Conservation (phyloP, 305 asterid species). For the Euphrasia arctica region DNA sequence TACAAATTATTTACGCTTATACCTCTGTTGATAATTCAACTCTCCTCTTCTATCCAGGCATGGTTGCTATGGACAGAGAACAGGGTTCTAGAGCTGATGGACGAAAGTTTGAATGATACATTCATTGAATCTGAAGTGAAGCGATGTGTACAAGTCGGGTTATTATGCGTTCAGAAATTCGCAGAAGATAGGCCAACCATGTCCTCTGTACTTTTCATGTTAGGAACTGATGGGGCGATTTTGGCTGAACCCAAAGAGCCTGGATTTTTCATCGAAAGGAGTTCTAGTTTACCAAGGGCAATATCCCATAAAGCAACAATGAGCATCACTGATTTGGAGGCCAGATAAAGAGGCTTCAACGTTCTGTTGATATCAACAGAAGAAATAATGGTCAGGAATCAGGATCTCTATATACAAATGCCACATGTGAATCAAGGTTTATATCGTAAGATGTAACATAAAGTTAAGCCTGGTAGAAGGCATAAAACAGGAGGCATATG, state of each 20-base stretch:
- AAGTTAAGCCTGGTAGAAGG: constrained; percentile 5
- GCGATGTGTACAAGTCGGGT: constrained; percentile 33
- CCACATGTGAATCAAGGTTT: constrained; percentile 33
- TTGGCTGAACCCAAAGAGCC: constrained; percentile 40
- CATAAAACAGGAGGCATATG: constrained; percentile 22
- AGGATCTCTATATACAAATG: constrained; percentile 43
- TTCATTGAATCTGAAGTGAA: constrained; percentile 21
- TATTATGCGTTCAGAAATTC: constrained; percentile 33
- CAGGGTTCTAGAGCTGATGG: neutral
- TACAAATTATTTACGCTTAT: neutral
- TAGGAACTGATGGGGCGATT: constrained; percentile 29
- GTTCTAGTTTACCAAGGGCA: neutral
- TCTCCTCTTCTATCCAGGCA: neutral
- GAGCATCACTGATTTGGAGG: constrained; percentile 34
- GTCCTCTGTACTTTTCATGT: constrained; percentile 37
- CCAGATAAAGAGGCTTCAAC: constrained; percentile 26
- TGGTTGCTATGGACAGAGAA: constrained; percentile 30
- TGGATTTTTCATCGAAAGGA: constrained; percentile 30
- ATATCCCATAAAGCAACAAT: constrained; percentile 7
- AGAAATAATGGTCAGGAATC: too few relatives aligned
- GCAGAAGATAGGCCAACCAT: constrained; percentile 33
- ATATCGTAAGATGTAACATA: too few relatives aligned
- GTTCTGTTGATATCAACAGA: too few relatives aligned
- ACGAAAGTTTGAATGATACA: neutral
- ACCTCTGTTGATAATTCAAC: neutral